Percentiles rank a stretch among this genome's conserved stretches.
phyloP scores from a whole-genome alignment of 2,329 filamentous ascomycete genomes.

The Colletotrichum godetiae region DNA sequence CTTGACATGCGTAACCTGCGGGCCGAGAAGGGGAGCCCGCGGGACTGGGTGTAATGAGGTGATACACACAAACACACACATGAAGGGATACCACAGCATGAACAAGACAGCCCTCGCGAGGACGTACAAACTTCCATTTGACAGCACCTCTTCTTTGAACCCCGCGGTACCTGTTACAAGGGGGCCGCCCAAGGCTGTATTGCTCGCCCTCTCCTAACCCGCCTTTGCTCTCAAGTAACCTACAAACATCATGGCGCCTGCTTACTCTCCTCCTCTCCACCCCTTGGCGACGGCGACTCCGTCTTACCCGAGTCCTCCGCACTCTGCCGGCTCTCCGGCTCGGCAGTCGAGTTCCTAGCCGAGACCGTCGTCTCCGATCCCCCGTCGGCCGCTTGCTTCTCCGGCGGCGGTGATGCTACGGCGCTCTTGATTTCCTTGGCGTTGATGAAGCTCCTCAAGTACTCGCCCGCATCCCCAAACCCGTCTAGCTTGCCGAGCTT shows the following conservation, averaged over 20 bases:
- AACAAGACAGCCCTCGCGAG: not conserved
- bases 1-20: not conserved
- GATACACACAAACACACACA: not conserved
- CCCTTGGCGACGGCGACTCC: conserved; percentile 19
- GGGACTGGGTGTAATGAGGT: too few relatives aligned
- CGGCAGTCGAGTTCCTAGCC: conserved; percentile 18
- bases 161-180: not conserved
- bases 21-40: not conserved
- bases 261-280: conserved; percentile 32
- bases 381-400: conserved; percentile 15
- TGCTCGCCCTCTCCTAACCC: not conserved
- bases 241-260: conserved; percentile 16
- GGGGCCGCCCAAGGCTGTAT: not conserved
- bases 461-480: conserved; percentile 78
- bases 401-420: conserved; percentile 35
- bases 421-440: conserved; percentile 61
- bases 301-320: conserved; percentile 23
- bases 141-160: not conserved
- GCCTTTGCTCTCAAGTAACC: not conserved
- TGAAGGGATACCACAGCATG: too few relatives aligned
- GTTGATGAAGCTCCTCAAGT: conserved; percentile 73
- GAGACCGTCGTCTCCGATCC: conserved; percentile 27
- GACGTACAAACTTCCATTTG: not conserved
- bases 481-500: conserved; percentile 83
- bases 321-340: conserved; percentile 25